Evolutionary conservation across 2,329 filamentous ascomycete species (phyloP), one percentile per base, ranked within the genome.

Genomic region (Teratosphaeria zuluensis): DNA sequence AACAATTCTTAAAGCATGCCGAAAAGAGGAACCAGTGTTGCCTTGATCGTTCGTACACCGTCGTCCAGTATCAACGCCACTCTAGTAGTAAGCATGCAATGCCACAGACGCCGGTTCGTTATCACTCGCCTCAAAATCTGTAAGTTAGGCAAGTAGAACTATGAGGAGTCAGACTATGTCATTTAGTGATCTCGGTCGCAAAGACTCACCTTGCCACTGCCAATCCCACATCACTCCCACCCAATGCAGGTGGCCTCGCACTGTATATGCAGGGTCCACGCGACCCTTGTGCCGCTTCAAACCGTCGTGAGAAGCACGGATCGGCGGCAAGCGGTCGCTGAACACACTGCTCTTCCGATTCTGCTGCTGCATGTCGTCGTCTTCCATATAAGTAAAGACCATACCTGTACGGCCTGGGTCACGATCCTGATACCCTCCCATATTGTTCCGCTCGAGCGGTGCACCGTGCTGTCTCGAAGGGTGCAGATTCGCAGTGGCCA

Each of bases 201-300:
- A 21, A 31, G 24, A 75, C 80, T 74, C 75, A 87, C 85, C 81
- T 78, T 88, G 85, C 85, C 86, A 89, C n/a, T 78, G 75, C 83
- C 84, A 87, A 64, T 88, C 85, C 62, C 80, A 81, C 86, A 88
- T 88, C 51, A 89, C 84, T 42, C 84, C 83, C 8, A 87, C 76
- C 86, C 86, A 89, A 71, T 89, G 86, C 66, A 86, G 72, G 53
- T 77, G 77, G 3, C 86, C 85, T 62, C 82, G 79, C n/a, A 88
- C 83, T 2, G 84, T 87, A 66, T 83, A 80, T 55, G 85, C 82
- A 57, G 76, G 76, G 60, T 85, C 81, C 61, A 83, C 75, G 51
- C 77, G 52, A 16, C 52, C 52, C 19, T 53, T 31, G 5, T 35
- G 52, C 9, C 74, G 59, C 74, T 55, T 24, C 56, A 46, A 14